Conservation (phyloP, 345 rosid species). For the Pistacia integerrima region DNA sequence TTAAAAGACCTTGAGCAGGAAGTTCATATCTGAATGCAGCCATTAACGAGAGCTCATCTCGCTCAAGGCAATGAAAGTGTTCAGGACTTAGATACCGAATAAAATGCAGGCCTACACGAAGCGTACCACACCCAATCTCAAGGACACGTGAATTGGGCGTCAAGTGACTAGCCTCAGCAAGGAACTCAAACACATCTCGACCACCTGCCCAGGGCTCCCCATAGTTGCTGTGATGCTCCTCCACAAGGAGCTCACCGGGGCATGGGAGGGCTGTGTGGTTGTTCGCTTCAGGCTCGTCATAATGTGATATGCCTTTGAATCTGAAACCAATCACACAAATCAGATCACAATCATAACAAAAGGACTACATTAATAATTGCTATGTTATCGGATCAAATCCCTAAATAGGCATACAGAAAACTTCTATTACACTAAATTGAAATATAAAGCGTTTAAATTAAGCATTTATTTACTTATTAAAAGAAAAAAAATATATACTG, state of each 20-base stretch:
- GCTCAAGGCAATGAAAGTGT: slow-evolving; percentile 86
- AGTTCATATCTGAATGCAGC: slow-evolving; percentile 94
- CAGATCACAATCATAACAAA: neutral
- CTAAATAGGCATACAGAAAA: too few relatives aligned
- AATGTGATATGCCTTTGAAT: slow-evolving; percentile 88
- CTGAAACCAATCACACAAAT: slow-evolving; percentile 31
- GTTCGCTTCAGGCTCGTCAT: slow-evolving; percentile 52
- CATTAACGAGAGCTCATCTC: slow-evolving; percentile 94
- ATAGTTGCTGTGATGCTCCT: slow-evolving; percentile 92
- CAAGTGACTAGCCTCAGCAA: slow-evolving; percentile 57
- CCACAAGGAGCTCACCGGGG: slow-evolving; percentile 90
- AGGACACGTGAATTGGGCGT: slow-evolving; percentile 64
- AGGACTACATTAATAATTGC: neutral
- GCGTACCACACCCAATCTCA: slow-evolving; percentile 96
- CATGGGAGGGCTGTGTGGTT: slow-evolving; percentile 84
- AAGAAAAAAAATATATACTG: neutral
- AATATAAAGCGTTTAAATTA: too few relatives aligned
- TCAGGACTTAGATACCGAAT: slow-evolving; percentile 67
- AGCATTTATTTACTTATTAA: too few relatives aligned
- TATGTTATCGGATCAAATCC: too few relatives aligned
- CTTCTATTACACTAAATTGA: too few relatives aligned
- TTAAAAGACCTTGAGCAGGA: slow-evolving; percentile 88
- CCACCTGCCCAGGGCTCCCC: slow-evolving; percentile 99
- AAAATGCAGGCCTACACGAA: slow-evolving; percentile 94
- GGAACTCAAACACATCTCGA: slow-evolving; percentile 89